Percentiles rank a stretch among this genome's conserved stretches.
Conservation (phyloP, 441 rosid genomes). For the Breynia disticha region DNA sequence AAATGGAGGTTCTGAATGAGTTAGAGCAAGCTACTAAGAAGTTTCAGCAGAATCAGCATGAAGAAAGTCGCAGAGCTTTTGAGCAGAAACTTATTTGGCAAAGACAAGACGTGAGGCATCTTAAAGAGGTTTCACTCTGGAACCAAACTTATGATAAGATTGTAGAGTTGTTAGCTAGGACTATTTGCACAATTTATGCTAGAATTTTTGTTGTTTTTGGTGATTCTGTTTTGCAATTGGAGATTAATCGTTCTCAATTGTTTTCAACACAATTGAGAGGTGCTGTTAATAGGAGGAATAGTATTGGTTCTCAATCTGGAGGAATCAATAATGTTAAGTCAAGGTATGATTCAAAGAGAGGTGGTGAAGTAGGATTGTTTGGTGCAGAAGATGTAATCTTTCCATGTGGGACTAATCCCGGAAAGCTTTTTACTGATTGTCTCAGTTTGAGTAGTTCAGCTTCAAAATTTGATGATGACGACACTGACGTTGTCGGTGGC, state of each 20-base stretch:
- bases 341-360: conserved; percentile 30
- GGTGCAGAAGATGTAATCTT: conserved; percentile 54
- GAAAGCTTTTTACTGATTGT: conserved; percentile 80
- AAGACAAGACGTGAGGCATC: conserved; percentile 81
- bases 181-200: conserved; percentile 73
- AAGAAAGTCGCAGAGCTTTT: conserved; percentile 69
- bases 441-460: conserved; percentile 65
- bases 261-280: conserved; percentile 38
- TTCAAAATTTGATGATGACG: conserved; percentile 37
- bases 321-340: conserved; percentile 30
- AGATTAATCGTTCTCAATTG: conserved; percentile 12
- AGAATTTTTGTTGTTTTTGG: conserved; percentile 67
- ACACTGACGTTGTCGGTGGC: conserved; percentile 19
- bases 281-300: conserved; percentile 38
- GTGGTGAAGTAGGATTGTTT: conserved; percentile 29
- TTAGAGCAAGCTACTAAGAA: conserved; percentile 75
- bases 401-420: conserved; percentile 69
- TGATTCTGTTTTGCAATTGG: conserved; percentile 35
- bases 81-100: conserved; percentile 95
- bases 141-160: conserved; percentile 79
- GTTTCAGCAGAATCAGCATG: conserved; percentile 71
- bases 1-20: conserved; percentile 83
- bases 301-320: conserved; percentile 26
- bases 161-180: conserved; percentile 84
- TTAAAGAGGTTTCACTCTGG: conserved; percentile 82